A percentile compares a stretch with the other conserved stretches of the same genome.
phyloP scores from a whole-genome alignment of 495 filamentous ascomycete species.

The Trichocladium antarcticum region DNA sequence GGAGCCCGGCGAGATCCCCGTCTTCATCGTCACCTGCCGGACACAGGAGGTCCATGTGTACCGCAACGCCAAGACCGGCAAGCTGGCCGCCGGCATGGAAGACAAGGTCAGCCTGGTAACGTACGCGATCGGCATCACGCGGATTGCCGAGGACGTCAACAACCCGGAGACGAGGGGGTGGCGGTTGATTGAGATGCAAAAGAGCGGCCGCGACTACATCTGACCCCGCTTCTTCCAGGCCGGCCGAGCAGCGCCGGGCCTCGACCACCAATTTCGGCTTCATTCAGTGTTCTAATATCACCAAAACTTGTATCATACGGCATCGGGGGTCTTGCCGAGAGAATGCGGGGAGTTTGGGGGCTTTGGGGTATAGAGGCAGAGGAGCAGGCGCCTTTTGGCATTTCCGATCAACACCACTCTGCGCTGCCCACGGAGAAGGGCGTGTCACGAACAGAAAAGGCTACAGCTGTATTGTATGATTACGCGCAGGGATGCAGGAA shows the following conservation, averaged over 20 bases:
- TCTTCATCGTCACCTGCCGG: slow-evolving; percentile 90
- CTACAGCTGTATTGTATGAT: not conserved
- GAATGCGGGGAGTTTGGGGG: slow-evolving; percentile 14
- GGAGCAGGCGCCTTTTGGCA: slow-evolving; percentile 18
- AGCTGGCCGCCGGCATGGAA: slow-evolving; percentile 96
- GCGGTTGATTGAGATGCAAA: slow-evolving; percentile 96
- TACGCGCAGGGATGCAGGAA: not conserved
- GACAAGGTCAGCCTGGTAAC: slow-evolving; percentile 96
- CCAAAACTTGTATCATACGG: slow-evolving; percentile 20
- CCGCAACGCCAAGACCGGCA: slow-evolving; percentile 72
- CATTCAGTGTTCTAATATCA: slow-evolving; percentile 11
- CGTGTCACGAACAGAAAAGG: not conserved
- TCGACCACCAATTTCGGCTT: slow-evolving; percentile 1
- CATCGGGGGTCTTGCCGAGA: slow-evolving; percentile 12
- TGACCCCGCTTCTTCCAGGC: slow-evolving; percentile 4
- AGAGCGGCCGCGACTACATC: slow-evolving; percentile 83
- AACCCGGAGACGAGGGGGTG: slow-evolving; percentile 95
- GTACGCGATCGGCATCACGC: slow-evolving; percentile 90
- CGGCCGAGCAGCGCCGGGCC: not conserved
- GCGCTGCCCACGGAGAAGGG: slow-evolving; percentile 2
- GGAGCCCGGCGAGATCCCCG: slow-evolving; percentile 93
- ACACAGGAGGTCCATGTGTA: slow-evolving; percentile 99
- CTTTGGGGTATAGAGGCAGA: slow-evolving; percentile 11
- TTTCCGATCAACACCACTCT: slow-evolving; percentile 23
- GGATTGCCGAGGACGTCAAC: slow-evolving; percentile 86